These are phyloP conservation scores for Didymella sp. DNA, from an alignment of 2,329 filamentous ascomycete species.

Conservation along the genomic window DNA sequence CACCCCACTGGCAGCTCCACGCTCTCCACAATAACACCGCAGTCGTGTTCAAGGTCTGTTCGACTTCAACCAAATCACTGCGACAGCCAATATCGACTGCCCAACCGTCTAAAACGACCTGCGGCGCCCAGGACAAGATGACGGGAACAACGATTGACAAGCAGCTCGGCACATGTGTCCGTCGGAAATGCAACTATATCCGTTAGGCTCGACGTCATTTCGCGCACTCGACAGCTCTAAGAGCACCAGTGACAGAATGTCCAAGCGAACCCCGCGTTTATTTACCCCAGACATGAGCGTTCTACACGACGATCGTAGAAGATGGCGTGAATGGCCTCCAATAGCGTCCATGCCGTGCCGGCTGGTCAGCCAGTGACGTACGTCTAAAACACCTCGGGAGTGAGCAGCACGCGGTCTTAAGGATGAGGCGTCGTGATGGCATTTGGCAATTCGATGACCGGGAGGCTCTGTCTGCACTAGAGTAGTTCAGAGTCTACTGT, in stretches of 20 bases:
- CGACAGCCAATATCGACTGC: background rate
- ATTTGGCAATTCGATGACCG: background rate
- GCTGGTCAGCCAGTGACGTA: conserved; percentile 13
- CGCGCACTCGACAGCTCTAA: conserved; percentile 10
- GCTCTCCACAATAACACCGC: conserved; percentile 13
- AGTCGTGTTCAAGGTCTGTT: background rate
- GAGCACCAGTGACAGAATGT: conserved; percentile 15
- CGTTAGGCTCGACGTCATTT: conserved; percentile 12
- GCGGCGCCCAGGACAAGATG: background rate
- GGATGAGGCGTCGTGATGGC: conserved; percentile 1
- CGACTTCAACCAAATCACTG: background rate
- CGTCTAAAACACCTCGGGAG: background rate
- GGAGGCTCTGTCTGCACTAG: background rate
- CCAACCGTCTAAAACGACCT: background rate
- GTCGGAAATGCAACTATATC: conserved; percentile 1
- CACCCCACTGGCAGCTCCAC: conserved; percentile 14
- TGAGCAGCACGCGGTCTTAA: conserved; percentile 7
- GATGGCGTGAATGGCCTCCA: background rate
- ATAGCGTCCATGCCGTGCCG: conserved; percentile 9
- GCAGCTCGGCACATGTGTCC: conserved; percentile 3
- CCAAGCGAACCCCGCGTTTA: conserved; percentile 14
- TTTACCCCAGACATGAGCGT: conserved; percentile 8
- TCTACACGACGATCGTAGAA: background rate
- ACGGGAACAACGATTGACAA: background rate
- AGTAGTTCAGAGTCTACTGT: background rate